Percentiles rank a stretch among this genome's conserved stretches.
These are phyloP conservation scores for Phytophthora citrophthora DNA, from an alignment of 352 stramenopile genomes.

Conservation along the genomic window DNA sequence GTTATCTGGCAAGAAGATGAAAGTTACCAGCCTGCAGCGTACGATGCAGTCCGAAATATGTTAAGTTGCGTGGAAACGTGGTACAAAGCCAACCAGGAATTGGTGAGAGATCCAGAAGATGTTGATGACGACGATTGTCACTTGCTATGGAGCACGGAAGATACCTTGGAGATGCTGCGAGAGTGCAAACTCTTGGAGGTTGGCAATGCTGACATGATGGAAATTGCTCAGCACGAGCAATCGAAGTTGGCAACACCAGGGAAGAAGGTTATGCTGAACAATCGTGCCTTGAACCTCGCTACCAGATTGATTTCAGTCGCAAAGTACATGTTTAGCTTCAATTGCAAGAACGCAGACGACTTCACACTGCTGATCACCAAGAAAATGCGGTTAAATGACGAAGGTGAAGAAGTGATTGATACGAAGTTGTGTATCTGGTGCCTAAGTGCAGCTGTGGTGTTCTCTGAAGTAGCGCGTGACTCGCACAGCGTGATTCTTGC, in stretches of 20 bases:
- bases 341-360: constrained; percentile 80
- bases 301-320: constrained; percentile 63
- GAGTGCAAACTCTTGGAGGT: constrained; percentile 35
- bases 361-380: constrained; percentile 69
- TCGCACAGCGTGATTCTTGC: constrained; percentile 77
- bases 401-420: constrained; percentile 46
- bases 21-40: constrained; percentile 25
- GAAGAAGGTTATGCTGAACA: constrained; percentile 46
- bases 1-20: constrained; percentile 61
- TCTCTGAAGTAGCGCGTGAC: constrained; percentile 63
- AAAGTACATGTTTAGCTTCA: constrained; percentile 73
- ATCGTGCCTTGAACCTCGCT: constrained; percentile 61
- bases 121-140: constrained; percentile 39
- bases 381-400: constrained; percentile 23
- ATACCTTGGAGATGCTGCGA: constrained; percentile 62
- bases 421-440: constrained; percentile 86
- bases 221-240: constrained; percentile 27
- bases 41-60: constrained; percentile 49
- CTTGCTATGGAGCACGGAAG: constrained; percentile 65
- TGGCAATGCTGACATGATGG: constrained; percentile 13
- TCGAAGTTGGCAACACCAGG: constrained; percentile 14
- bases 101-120: constrained; percentile 31
- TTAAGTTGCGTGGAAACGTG: constrained; percentile 55
- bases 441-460: constrained; percentile 78
- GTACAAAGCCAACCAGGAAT: constrained; percentile 42